Evolutionary conservation across 148 eudicot genomes (phyloP).

Genomic region (Euryodendron excelsum): DNA sequence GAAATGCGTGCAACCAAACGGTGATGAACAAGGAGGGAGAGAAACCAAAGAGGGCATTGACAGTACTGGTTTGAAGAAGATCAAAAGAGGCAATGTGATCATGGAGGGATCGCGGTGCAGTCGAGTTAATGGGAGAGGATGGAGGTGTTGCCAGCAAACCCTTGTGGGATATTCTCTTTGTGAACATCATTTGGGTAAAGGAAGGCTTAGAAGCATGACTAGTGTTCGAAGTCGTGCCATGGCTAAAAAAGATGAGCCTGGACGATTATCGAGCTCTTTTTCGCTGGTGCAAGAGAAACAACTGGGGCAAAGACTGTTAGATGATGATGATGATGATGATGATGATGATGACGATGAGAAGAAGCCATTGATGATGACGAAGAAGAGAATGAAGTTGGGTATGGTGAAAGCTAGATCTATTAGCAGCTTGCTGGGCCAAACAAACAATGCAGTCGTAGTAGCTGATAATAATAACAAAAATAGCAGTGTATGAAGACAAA

Average conservation of each 20-base stretch:
- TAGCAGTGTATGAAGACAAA: slow-evolving; percentile 2
- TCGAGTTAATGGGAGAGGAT: slow-evolving; percentile 81
- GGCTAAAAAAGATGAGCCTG: not conserved
- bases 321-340: slow-evolving; percentile 15
- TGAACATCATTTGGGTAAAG: slow-evolving; percentile 82
- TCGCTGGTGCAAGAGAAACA: not conserved
- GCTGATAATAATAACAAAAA: slow-evolving; percentile 6
- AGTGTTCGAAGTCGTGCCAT: slow-evolving; percentile 15
- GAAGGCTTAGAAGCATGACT: slow-evolving; percentile 62
- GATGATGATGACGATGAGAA: slow-evolving; percentile 11
- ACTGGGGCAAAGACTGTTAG: not conserved
- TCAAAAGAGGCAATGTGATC: slow-evolving; percentile 51
- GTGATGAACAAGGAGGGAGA: not conserved
- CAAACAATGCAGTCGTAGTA: slow-evolving; percentile 12
- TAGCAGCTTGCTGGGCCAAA: slow-evolving; percentile 64
- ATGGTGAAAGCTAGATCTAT: slow-evolving; percentile 71
- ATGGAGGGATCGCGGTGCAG: slow-evolving; percentile 91
- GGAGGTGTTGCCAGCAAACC: slow-evolving; percentile 86
- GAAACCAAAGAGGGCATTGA: not conserved
- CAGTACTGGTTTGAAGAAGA: slow-evolving; percentile 11
- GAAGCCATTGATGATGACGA: slow-evolving; percentile 14
- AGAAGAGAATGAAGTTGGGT: slow-evolving; percentile 53
- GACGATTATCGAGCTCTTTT: not conserved
- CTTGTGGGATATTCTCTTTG: slow-evolving; percentile 84
- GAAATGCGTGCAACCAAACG: slow-evolving; percentile 13